Conservation (phyloP, 768 basidiomycete species). For the Lactarius sp. region DNA sequence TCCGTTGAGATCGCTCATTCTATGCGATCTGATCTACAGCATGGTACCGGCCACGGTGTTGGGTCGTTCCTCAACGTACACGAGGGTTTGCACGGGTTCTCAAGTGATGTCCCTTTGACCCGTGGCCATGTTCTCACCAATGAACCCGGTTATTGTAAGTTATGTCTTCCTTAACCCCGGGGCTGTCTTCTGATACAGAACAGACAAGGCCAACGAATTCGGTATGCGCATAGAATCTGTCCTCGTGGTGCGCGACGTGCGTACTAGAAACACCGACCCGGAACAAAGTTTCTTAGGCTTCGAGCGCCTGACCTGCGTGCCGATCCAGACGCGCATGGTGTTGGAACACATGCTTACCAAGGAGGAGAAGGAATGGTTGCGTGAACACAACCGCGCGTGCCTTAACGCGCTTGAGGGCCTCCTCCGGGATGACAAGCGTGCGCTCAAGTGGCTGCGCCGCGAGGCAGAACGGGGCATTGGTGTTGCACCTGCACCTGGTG, state of each 20-base stretch:
- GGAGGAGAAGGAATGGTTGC: conserved; percentile 81
- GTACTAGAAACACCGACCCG: conserved; percentile 71
- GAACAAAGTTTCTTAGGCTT: conserved; percentile 84
- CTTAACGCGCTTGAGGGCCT: conserved; percentile 57
- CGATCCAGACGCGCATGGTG: conserved; percentile 88
- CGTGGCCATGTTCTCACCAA: conserved; percentile 93
- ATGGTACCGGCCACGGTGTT: conserved; percentile 90
- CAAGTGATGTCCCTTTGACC: conserved; percentile 58
- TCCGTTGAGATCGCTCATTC: conserved; percentile 1
- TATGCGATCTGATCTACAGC: conserved; percentile 38
- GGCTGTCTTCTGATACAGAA: not conserved
- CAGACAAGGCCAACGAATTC: conserved; percentile 70
- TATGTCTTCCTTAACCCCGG: not conserved
- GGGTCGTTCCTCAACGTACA: conserved; percentile 84
- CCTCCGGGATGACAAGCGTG: conserved; percentile 74
- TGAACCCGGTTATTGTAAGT: conserved; percentile 89
- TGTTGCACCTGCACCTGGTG: conserved; percentile 58
- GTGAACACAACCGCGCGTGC: conserved; percentile 81
- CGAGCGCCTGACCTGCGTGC: conserved; percentile 89
- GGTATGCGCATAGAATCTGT: conserved; percentile 94
- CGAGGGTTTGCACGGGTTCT: conserved; percentile 80
- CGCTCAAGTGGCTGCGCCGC: conserved; percentile 72
- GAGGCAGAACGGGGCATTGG: conserved; percentile 75
- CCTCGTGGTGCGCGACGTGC: conserved; percentile 61
- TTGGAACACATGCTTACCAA: conserved; percentile 78